Base-by-base conservation (phyloP, 192 early-diverging fungal species). In the Cetraspora pellucida region DNA sequence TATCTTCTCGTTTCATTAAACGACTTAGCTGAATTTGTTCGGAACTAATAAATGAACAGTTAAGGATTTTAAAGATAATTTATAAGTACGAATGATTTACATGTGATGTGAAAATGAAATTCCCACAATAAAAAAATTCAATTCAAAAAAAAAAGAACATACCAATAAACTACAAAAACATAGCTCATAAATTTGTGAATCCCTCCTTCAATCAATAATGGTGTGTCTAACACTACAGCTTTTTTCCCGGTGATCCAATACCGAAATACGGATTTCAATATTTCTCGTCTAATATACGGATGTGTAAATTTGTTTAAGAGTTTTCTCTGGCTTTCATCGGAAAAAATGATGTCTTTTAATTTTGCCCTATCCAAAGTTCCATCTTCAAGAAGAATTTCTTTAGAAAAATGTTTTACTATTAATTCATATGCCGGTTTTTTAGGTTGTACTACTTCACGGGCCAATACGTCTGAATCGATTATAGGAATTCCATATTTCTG, bases 401-500 rank as follows among this genome's bases (percentile, higher is more conserved):
- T 71, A 8, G 97, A 96, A 81, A 99, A 98, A 45, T 90, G 83
- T 17, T 87, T 70, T 14, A 96, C 84, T 47, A 98, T 90, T 23
- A 86, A 78, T 28, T 87, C 81, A 81, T 94, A 94, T 14, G 91
- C 92, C 9, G 87, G 85, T 45, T 87, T 84, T 10, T 92, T 91
- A 0, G 94, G 95, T 58, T 87, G 85, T 30, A 99, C 93, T 16
- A 97, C 87, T 30, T 97, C 78, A 11, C 94, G 90, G 2, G 97
- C 97, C 68, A 99, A 91, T 16, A 87, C 74, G 82, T 98, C 97
- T 17, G 95, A 94, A 76, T 99, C 97, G 31, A 99, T 89, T 54
- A 99, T 84, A 8, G 96, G 92, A 21, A 94, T 81, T 2, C 78
- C 82, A 28, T 78, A 77, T 3, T 87, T 81, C 13, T 73, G 64